Conservation (phyloP, 768 basidiomycete species). For the Tulasnella sp. region DNA sequence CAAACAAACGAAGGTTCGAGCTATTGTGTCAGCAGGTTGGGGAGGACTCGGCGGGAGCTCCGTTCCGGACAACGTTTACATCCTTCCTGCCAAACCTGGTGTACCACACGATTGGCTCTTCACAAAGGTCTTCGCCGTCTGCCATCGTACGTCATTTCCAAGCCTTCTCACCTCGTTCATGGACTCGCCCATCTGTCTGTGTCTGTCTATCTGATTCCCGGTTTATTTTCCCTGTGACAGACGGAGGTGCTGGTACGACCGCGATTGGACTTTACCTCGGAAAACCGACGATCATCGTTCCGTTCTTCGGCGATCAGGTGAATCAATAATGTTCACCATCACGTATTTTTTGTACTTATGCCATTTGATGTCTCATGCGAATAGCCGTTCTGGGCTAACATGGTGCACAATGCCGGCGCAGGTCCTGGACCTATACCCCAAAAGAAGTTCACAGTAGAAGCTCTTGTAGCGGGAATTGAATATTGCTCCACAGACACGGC, state of each 20-base stretch:
- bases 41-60: constrained; percentile 43
- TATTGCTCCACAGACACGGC: constrained; percentile 38
- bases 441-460: constrained; percentile 38
- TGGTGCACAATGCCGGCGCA: constrained; percentile 50
- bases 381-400: constrained; percentile 34
- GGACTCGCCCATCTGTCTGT: background rate
- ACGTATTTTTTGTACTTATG: too few species aligned
- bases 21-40: constrained; percentile 59
- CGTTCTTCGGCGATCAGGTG: constrained; percentile 54
- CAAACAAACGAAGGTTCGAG: constrained; percentile 42
- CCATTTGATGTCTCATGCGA: too few species aligned
- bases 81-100: constrained; percentile 37
- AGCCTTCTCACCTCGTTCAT: background rate
- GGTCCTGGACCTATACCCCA: constrained; percentile 51
- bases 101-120: constrained; percentile 65
- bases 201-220: too few species aligned
- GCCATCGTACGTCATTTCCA: constrained; percentile 31
- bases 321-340: too few species aligned
- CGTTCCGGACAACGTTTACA: constrained; percentile 44
- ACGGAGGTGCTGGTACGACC: constrained; percentile 57
- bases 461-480: constrained; percentile 42
- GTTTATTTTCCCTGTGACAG: background rate
- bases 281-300: constrained; percentile 48
- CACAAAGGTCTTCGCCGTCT: constrained; percentile 44
- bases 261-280: constrained; percentile 51